A percentile compares a stretch with the other conserved stretches of the same genome.
These are phyloP conservation scores for Calonectria montana DNA, from an alignment of 2,329 filamentous ascomycete species.

Conservation along the genomic window DNA sequence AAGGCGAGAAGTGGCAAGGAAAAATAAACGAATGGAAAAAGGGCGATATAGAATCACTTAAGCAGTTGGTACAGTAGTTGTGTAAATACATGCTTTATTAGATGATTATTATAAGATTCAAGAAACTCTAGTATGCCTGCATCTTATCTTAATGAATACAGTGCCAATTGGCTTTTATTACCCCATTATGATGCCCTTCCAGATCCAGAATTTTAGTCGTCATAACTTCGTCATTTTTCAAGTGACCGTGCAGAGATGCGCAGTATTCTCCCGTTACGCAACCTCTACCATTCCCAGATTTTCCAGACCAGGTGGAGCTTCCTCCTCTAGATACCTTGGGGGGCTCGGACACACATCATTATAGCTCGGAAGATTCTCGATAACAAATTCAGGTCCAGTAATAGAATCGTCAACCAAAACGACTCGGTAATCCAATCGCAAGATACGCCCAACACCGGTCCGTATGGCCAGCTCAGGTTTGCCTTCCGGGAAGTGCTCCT, in stretches of 20 bases:
- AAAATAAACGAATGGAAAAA: constrained; percentile 45
- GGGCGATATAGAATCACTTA: constrained; percentile 35
- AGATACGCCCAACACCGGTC: constrained; percentile 87
- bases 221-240: constrained; percentile 3
- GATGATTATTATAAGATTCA: neutral
- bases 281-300: neutral
- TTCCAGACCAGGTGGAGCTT: neutral
- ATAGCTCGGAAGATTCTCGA: constrained; percentile 18
- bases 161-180: neutral
- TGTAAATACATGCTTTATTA: neutral
- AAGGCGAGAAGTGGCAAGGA: constrained; percentile 46
- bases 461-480: constrained; percentile 77
- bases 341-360: constrained; percentile 21
- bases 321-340: constrained; percentile 11
- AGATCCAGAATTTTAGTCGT: neutral
- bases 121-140: neutral
- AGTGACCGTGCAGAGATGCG: neutral
- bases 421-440: constrained; percentile 89
- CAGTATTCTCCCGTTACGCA: neutral
- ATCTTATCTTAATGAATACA: neutral
- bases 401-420: constrained; percentile 73
- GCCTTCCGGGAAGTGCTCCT: constrained; percentile 82
- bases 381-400: neutral
- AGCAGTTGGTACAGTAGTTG: constrained; percentile 29
- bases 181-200: too few relatives aligned